phyloP scores from a whole-genome alignment of 768 basidiomycete species.

The Tricholoma terreum region DNA sequence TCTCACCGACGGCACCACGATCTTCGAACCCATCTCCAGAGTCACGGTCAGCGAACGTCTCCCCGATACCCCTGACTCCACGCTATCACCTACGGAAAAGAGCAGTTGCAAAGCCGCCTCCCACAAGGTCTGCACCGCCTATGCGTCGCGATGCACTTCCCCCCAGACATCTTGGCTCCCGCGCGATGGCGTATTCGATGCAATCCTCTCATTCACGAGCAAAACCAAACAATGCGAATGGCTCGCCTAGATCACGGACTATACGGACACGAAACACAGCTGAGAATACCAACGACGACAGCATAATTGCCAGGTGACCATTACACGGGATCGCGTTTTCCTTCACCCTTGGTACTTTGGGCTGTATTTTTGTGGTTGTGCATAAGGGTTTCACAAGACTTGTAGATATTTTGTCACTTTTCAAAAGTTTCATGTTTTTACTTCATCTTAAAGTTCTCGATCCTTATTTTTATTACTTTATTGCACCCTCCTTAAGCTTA shows the following conservation, averaged over 20 bases:
- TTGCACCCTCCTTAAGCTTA: neutral
- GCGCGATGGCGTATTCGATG: constrained; percentile 11
- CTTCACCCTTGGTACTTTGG: neutral
- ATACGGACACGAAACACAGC: constrained; percentile 14
- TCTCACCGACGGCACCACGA: constrained; percentile 2
- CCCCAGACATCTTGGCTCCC: constrained; percentile 5
- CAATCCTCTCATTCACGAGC: constrained; percentile 21
- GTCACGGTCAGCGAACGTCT: constrained; percentile 5
- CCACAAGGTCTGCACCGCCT: constrained; percentile 17
- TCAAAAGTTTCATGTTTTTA: too few species aligned
- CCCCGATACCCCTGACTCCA: constrained; percentile 12
- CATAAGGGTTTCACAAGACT: neutral
- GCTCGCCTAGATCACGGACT: constrained; percentile 15
- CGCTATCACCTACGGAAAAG: constrained; percentile 37
- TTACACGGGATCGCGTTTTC: neutral
- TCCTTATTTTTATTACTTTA: constrained; percentile 4
- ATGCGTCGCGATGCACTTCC: constrained; percentile 9
- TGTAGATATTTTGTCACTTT: constrained; percentile 2
- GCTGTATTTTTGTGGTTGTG: constrained; percentile 10
- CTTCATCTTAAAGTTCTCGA: too few species aligned
- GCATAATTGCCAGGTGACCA: constrained; percentile 6
- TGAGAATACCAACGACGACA: constrained; percentile 5
- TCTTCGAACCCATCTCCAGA: constrained; percentile 15
- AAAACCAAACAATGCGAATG: constrained; percentile 13
- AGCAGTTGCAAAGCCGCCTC: constrained; percentile 18